Base-by-base conservation (phyloP, 495 filamentous ascomycete species). In the Neurospora sp. region DNA sequence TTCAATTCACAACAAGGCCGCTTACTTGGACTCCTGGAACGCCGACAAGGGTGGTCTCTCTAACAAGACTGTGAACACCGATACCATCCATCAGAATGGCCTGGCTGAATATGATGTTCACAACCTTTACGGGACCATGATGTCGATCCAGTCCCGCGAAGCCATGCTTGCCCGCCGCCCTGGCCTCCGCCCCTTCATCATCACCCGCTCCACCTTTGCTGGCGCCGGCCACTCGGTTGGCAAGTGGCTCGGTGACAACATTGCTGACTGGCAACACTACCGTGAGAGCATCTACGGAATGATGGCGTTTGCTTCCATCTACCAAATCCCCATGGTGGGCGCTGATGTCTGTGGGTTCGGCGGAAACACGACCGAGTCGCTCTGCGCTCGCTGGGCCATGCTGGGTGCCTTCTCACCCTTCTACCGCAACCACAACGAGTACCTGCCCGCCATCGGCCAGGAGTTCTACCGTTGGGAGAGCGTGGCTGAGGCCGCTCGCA, bases 211-310 rank as follows among this genome's bases (percentile, higher is more conserved):
- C 73, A 97, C 93, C 3, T 97, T 94, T 78, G 90, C 91, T 6
- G 93, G 94, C 37, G 91, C 93, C 19, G 94, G 94, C 9, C 80
- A 84, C 54, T 86, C 91, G 37, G 93, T 95, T 19, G 93, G 93
- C 6, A 91, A 97, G 76, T 97, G 94, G 94, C 89, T 95, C 1
- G 94, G 94, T 9, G 94, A 97, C 83, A 97, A 97, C 79, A 59
- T 89, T 17, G 89, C 90, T 40, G 80, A 86, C 39, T 97, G 94
- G 94, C 82, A 85, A 24, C 85, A 92, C 66, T 96, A 94, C 81
- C 87, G 89, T 5, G 82, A 85, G 36, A 89, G 88, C 21, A 93
- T 97, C 76, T 79, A 88, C 4, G 86, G 88, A 73, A 86, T 93
- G 81, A 82, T 96, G 37, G 87, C 90, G 19, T 97, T 95, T 76